Percentiles rank a stretch among this genome's conserved stretches.
phyloP scores from a whole-genome alignment of 164 flowering plant genomes.

The Buxus sempervirens region DNA sequence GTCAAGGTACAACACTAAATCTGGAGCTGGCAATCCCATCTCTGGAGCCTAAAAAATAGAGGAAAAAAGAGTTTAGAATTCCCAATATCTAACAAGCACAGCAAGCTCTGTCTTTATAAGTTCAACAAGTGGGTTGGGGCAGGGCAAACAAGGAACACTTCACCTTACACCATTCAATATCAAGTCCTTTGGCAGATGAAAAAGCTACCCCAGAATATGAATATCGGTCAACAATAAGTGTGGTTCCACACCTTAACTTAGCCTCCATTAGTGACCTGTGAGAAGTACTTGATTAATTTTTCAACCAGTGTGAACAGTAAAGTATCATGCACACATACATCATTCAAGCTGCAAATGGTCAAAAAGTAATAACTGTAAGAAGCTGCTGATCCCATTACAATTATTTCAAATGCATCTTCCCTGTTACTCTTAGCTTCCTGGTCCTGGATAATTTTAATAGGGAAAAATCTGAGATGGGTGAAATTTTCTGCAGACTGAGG shows the following conservation, averaged over 20 bases:
- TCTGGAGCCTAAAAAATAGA: conserved; percentile 59
- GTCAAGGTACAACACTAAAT: conserved; percentile 61
- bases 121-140: too few relatives aligned
- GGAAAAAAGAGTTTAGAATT: neutral
- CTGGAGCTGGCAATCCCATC: conserved; percentile 70
- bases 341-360: neutral
- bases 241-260: conserved; percentile 65
- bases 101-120: neutral
- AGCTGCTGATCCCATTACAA: neutral
- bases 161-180: conserved; percentile 95
- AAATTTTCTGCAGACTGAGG: too few relatives aligned
- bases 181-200: conserved; percentile 91
- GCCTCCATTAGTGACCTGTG: conserved; percentile 78
- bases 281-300: neutral
- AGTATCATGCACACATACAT: neutral
- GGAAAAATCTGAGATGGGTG: too few relatives aligned
- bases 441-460: too few relatives aligned
- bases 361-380: neutral
- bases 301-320: neutral
- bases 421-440: neutral
- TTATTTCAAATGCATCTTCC: neutral
- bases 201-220: conserved; percentile 94
- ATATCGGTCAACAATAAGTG: conserved; percentile 85
- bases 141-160: neutral
- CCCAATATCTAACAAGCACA: too few relatives aligned